A percentile compares a stretch with the other conserved stretches of the same genome.
Evolutionary conservation across 345 rosid genomes (phyloP).

Genomic region (Aethionema arabicum): DNA sequence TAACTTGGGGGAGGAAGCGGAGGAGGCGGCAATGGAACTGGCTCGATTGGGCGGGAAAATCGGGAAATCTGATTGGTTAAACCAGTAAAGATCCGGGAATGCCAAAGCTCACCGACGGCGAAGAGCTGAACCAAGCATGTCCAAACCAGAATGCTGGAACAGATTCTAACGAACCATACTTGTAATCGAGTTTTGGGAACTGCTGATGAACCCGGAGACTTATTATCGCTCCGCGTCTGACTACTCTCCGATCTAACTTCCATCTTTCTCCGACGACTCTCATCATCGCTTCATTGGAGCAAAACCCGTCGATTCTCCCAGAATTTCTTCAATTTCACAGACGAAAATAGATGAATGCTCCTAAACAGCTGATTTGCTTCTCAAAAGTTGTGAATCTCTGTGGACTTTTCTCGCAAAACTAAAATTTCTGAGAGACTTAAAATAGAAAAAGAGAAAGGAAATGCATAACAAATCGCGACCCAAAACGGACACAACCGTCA

Average conservation of each 20-base stretch:
- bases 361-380: neutral
- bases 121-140: conserved; percentile 87
- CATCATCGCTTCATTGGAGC: conserved; percentile 63
- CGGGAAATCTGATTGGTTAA: conserved; percentile 43
- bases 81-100: conserved; percentile 46
- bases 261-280: conserved; percentile 54
- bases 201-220: conserved; percentile 41
- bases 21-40: conserved; percentile 41
- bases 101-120: conserved; percentile 71
- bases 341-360: neutral
- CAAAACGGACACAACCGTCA: conserved; percentile 8
- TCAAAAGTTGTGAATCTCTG: neutral
- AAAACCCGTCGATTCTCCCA: neutral
- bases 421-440: conserved; percentile 13
- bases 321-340: neutral
- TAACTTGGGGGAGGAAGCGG: conserved; percentile 50
- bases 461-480: conserved; percentile 5
- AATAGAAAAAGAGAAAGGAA: neutral
- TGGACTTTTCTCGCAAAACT: neutral
- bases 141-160: conserved; percentile 79
- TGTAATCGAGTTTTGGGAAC: conserved; percentile 59
- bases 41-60: conserved; percentile 35
- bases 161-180: conserved; percentile 75
- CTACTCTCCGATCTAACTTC: conserved; percentile 71
- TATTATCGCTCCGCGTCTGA: conserved; percentile 51